Base-by-base conservation (phyloP, 1,284 basidiomycete genomes). In the Trichosporon faecale region DNA sequence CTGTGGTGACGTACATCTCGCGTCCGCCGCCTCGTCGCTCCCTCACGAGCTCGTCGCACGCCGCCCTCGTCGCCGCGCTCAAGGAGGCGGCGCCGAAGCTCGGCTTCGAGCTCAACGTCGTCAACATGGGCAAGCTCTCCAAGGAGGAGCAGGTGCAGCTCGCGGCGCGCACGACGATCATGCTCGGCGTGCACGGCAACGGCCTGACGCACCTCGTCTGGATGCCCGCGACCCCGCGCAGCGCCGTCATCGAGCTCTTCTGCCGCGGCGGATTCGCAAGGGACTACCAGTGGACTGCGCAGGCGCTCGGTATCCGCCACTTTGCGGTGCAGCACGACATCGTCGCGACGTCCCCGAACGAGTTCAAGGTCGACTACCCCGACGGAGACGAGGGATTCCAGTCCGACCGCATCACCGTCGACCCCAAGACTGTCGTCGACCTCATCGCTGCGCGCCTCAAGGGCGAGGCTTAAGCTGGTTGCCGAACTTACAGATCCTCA, bases 391-490 rank as follows among this genome's bases (percentile, higher is more conserved):
- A 60, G 8, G 66, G 69, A 27, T 92, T 92, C 85, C 91, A 92
- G 76, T 88, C 88, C 25, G 84, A 85, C 3, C 75, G 79, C n/a
- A 92, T 92, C 72, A 91, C 91, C 0, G 90, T 90, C 0, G 82
- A 89, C 72, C 78, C 95, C 91, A 80, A 96, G 87, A 31, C 94
- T 90, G 83, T 95, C 91, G 73, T 91, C 87, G 84, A 96, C 94
- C 74, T 92, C 88, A 79, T 87, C 89, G 79, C 98, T 86, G 84
- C 98, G 91, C 66, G 91, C 86, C 84, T 99, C 93, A 73, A 93
- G 90, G 21, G 95, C 92, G 6, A 27, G 16, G 29, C 18, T 18
- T 61, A n/a, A 61, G 57, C 16, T 12, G 11, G 40, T 14, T 3
- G 3, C 40, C 16, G 6, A 14, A 44, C 33, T 33, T 33, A 9